Conservation (phyloP, 2,329 filamentous ascomycete genomes). For the Didymellaceae sp. region DNA sequence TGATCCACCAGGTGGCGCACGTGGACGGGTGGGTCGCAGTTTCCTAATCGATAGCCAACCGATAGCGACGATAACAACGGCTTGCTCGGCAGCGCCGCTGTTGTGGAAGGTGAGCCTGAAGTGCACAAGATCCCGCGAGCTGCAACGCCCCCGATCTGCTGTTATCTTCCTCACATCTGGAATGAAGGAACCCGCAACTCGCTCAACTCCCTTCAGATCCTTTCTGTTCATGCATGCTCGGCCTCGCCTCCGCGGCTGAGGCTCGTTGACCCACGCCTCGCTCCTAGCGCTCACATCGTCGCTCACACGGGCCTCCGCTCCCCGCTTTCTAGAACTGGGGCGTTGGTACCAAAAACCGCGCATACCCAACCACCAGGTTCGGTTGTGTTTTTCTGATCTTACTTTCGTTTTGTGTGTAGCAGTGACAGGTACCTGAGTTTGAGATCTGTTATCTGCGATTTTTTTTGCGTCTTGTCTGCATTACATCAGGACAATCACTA, state of each 20-base stretch:
- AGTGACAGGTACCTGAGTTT: constrained; percentile 1
- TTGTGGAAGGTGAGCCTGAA: constrained; percentile 11
- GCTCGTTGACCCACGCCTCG: constrained; percentile 14
- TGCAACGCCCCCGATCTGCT: not conserved
- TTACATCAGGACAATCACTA: constrained; percentile 4
- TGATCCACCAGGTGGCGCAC: constrained; percentile 25
- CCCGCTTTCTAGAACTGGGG: constrained; percentile 31
- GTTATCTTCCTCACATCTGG: not conserved
- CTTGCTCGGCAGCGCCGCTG: constrained; percentile 5
- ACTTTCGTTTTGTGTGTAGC: constrained; percentile 8
- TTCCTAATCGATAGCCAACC: constrained; percentile 9
- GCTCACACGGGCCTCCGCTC: constrained; percentile 16
- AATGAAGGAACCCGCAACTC: not conserved
- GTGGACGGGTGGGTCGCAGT: constrained; percentile 19
- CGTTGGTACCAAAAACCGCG: constrained; percentile 31
- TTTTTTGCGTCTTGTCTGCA: not conserved
- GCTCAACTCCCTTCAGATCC: not conserved
- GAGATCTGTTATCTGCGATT: constrained; percentile 1
- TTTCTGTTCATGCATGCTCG: constrained; percentile 1
- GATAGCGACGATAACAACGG: constrained; percentile 22
- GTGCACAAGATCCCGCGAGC: constrained; percentile 1
- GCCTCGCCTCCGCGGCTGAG: constrained; percentile 9
- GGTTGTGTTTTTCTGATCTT: constrained; percentile 16
- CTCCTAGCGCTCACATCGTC: constrained; percentile 21
- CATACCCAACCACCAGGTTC: constrained; percentile 33